Conservation (phyloP, 306 rosid genomes). For the Casuarina glauca region DNA sequence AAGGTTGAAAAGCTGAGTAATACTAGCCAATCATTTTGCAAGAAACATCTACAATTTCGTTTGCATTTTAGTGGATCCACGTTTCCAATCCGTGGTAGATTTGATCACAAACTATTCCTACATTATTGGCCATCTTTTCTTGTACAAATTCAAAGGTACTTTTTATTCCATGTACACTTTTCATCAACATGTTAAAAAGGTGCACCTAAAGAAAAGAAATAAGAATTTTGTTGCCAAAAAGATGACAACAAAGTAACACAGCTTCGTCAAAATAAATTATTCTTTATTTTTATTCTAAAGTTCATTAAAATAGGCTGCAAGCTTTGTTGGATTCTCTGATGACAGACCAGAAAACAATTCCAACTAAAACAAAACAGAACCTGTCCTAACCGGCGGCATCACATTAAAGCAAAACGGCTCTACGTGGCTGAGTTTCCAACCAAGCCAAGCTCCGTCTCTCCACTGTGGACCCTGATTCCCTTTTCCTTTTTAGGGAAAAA, state of each 20-base stretch:
- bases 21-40: background rate
- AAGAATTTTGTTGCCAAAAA: slow-evolving; percentile 10
- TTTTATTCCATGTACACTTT: background rate
- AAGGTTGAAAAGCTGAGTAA: too few species aligned
- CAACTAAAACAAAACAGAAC: background rate
- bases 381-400: too few species aligned
- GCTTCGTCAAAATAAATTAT: too few species aligned
- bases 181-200: too few species aligned
- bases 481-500: slow-evolving; percentile 30
- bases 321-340: slow-evolving; percentile 32
- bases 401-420: too few species aligned
- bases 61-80: background rate
- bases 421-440: slow-evolving; percentile 17
- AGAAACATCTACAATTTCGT: background rate
- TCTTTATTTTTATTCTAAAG: background rate
- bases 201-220: background rate
- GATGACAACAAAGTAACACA: slow-evolving; percentile 2
- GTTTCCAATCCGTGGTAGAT: background rate
- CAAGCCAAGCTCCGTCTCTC: slow-evolving; percentile 32
- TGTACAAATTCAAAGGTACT: background rate
- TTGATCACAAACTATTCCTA: background rate
- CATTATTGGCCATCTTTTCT: background rate
- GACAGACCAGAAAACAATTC: slow-evolving; percentile 18
- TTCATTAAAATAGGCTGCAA: slow-evolving; percentile 9
- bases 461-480: slow-evolving; percentile 34